Base-by-base conservation (phyloP, 306 rosid genomes). In the Prunus davidiana region DNA sequence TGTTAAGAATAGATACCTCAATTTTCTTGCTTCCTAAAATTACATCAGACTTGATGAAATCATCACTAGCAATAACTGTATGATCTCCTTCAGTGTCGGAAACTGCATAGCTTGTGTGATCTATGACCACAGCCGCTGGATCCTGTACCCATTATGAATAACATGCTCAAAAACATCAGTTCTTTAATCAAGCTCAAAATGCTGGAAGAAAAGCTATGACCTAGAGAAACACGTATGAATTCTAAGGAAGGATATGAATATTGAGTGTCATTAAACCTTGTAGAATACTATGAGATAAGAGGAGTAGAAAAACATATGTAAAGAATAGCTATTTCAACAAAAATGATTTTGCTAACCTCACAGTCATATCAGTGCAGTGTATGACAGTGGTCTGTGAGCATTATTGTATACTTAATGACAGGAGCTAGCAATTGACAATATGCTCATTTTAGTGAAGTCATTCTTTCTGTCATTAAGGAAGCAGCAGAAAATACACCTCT, bases 41-140 rank as follows among this genome's bases (percentile, higher is more conserved):
- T 73, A 86, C 97, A 64, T 86, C 88, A 77, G 97, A 90, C 82
- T 74, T 82, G 34, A 95, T 89, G 60, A 89, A 92, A 76, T 89
- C 83, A 24, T 92, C 93, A 61, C 93, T 87, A 69, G 99, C 99
- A 84, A 95, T 95, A 82, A 95, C 72, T 0, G 97, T 90, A 72
- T 89, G 99, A 80, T 90, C 97, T 57, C 99, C 99, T 80, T 95
- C 99, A 16, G 79, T 80, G 22, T 87, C 77, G 47, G 97, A 87
- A 24, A 90, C 86, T 3, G 99, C 93, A 75, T 95, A 89, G 82
- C 97, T 89, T 34, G 90, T 73, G 82, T 95, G 99, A 80, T 95
- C 99, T 28, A 89, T 86, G 79, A 91, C 99, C 85, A 89, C 2
- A 20, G 99, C 91, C 46, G 88, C 71, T 72, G 86, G 46, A 71